phyloP scores from a whole-genome alignment of 1,284 basidiomycete species.

The Marasmius fiardii region DNA sequence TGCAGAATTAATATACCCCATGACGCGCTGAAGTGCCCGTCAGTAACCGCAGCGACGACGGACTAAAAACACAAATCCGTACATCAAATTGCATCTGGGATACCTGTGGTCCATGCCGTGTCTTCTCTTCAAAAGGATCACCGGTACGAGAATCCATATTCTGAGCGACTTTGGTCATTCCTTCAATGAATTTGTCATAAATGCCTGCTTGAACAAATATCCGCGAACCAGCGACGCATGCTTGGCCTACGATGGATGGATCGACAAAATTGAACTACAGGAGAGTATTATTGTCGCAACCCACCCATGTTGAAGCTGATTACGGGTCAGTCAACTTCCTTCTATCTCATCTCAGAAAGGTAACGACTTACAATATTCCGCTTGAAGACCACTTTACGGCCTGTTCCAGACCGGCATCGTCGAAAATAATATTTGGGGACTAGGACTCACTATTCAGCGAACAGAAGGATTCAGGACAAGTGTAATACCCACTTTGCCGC shows the following conservation, averaged over 20 bases:
- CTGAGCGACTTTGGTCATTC: conserved; percentile 44
- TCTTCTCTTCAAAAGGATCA: conserved; percentile 70
- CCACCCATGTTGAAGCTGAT: neutral
- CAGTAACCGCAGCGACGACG: neutral
- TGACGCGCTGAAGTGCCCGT: conserved; percentile 46
- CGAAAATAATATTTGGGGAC: conserved; percentile 30
- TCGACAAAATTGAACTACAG: neutral
- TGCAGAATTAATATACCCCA: conserved; percentile 84
- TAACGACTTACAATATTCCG: conserved; percentile 71
- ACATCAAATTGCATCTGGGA: conserved; percentile 39
- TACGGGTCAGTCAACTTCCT: neutral
- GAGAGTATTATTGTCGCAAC: neutral
- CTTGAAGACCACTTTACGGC: conserved; percentile 78
- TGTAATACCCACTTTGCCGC: conserved; percentile 79
- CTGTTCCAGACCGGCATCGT: conserved; percentile 74
- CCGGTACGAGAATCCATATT: conserved; percentile 42
- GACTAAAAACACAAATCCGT: neutral
- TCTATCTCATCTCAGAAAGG: neutral
- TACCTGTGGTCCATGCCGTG: conserved; percentile 86
- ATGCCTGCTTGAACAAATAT: conserved; percentile 81
- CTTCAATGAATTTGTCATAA: conserved; percentile 70
- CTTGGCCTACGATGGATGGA: conserved; percentile 62
- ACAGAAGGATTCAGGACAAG: conserved; percentile 24
- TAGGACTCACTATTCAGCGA: neutral
- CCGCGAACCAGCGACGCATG: conserved; percentile 80